Base-by-base conservation (phyloP, 1,139 yeast species). In the Sugiyamaella castrensis region DNA sequence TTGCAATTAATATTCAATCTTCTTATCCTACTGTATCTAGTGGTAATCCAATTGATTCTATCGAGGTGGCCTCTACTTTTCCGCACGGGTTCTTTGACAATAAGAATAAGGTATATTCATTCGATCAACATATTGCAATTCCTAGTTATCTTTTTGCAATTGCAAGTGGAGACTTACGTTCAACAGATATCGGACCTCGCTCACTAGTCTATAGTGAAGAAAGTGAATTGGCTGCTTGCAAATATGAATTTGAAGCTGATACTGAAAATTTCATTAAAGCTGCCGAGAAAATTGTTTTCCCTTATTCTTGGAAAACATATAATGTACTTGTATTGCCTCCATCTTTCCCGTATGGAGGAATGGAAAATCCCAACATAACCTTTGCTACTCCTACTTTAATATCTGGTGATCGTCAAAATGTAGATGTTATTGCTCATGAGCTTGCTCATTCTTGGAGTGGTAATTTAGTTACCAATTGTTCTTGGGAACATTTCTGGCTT, bases 401-500 rank as follows among this genome's bases (percentile, higher is more conserved):
- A 41, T 81, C 92, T 29, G 91, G 92, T 42, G 96, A 89, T 68
- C 75, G 94, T 53, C 83, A 87, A 52, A 87, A 88, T 59, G 89
- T 88, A 28, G 88, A 84, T 57, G 96, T 88, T 33, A 81, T 88
- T 66, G 95, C 96, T 1, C 96, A 88, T 68, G 96, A 88, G 67
- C 75, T 88, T 60, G 94, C 96, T 2, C 96, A 88, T 67, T 84
- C 95, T 32, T 88, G 96, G 95, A 79, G 88, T 2, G 96, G 96
- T 41, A 88, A 88, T 65, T 74, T 88, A 57, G 95, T 88, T 42
- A 88, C 96, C 37, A 88, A 87, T 69, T 81, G 86, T 60, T 83
- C 92, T 0, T 88, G 96, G 94, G 92, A 87, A 65, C 96, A 88
- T 69, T 87, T 89, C 67, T 89, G 96, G 95, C 75, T 89, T 57